Evolutionary conservation across 73 alveolate genomes (phyloP), one percentile per base, ranked within the genome.

Genomic region (Diophrys sp.): DNA sequence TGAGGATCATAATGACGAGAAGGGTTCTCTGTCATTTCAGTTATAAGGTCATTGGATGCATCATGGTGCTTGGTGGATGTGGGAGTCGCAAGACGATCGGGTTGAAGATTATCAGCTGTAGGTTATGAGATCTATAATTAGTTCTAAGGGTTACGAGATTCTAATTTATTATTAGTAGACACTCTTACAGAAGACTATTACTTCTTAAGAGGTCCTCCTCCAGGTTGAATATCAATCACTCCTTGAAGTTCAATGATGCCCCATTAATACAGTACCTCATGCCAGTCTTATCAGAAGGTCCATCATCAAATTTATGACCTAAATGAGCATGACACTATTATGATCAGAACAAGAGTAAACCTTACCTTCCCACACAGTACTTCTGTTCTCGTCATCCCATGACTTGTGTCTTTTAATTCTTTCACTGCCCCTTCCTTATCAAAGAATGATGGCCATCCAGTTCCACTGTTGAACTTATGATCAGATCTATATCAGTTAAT

Each of bases 371-470:
- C 44, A 71, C 96, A 90, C 56, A 87, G 67, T 0, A 92, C 96
- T 73, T 92, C 98, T 14, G 89, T 83, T 74, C 98, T 90, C 0
- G 66, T 77, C 96, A 92, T 90, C 27, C 93, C 93, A 82, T 92
- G 96, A 27, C 87, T 29, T 5, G 30, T 29, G 67, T 92, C 98
- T 11, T 62, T 31, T 8, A 33, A n/a, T 5, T 29, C 71, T 23
- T 26, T 67, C 18, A 77, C 70, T 2, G 14, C 72, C 29, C 85
- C 85, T 27, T 66, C 76, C 53, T 77, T 77, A 33, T 77, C 85
- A 30, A 57, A 87, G 80, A 94, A 94, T 23, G 97, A 92, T 33
- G 98, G 98, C 97, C 97, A 94, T 14, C 98, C 98, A 70, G 96
- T 78, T n/a, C 97, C 97, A 31, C 96, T 83, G 76, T 94, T 84